Conservation (phyloP, 305 asterid species). For the Solanum hybrid region DNA sequence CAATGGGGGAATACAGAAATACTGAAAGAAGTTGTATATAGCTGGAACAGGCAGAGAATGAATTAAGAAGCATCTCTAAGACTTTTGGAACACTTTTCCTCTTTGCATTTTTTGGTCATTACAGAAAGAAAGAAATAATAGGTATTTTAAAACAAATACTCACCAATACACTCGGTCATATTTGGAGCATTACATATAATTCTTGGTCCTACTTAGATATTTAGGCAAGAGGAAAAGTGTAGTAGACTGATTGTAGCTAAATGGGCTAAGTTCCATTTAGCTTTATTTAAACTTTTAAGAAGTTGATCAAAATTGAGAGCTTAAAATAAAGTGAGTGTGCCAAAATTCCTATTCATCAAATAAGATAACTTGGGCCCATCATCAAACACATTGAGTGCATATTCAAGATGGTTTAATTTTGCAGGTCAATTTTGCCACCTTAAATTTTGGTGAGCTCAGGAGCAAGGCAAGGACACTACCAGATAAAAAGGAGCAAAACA, state of each 20-base stretch:
- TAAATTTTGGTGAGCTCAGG: no score
- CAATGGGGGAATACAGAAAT: no score
- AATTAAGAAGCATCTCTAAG: neutral
- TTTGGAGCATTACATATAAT: neutral
- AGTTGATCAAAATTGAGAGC: neutral
- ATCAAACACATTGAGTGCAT: neutral
- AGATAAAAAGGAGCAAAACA: no score
- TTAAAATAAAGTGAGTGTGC: no score
- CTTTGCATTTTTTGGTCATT: neutral
- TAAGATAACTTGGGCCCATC: neutral
- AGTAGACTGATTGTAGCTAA: neutral
- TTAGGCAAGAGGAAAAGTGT: neutral
- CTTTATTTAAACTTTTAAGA: no score
- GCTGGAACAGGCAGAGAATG: neutral
- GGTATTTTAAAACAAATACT: neutral
- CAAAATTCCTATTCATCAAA: neutral
- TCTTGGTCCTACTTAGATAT: neutral
- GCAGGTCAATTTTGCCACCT: neutral
- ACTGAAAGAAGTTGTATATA: no score
- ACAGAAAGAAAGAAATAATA: neutral
- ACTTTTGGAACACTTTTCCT: neutral
- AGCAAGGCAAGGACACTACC: no score
- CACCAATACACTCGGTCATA: neutral
- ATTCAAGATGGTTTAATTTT: neutral
- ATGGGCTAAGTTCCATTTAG: neutral